These are phyloP conservation scores for Solanum pimpinellifolium DNA, from an alignment of 257 asterid genomes.

Conservation along the genomic window DNA sequence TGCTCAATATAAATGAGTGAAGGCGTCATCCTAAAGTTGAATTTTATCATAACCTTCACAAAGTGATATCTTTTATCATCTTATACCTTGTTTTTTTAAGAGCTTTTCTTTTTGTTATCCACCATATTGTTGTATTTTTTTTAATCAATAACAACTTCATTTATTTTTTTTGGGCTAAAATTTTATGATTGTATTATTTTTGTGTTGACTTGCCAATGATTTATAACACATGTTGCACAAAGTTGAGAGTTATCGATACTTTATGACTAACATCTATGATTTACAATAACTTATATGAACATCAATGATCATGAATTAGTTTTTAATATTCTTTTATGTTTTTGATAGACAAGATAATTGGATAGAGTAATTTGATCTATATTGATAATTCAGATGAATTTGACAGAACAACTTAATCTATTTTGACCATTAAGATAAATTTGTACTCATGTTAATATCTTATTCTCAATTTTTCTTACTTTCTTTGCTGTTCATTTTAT, in stretches of 20 bases:
- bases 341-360: not conserved
- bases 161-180: no score
- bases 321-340: not conserved
- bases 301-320: no score
- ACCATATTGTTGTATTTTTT: not conserved
- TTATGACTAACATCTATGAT: not conserved
- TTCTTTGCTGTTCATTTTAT: no score
- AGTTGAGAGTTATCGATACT: not conserved
- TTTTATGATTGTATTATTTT: no score
- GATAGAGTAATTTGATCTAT: no score
- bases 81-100: not conserved
- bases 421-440: not conserved
- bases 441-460: not conserved
- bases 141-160: no score
- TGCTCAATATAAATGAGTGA: not conserved
- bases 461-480: not conserved
- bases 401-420: no score
- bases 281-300: no score
- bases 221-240: not conserved
- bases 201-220: not conserved
- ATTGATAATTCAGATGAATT: no score
- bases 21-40: not conserved
- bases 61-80: not conserved
- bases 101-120: not conserved
- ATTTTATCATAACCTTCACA: not conserved